Percentiles rank a stretch among this genome's conserved stretches.
phyloP scores from a whole-genome alignment of 805 yeast genomes.

The Ogataea angusta region DNA sequence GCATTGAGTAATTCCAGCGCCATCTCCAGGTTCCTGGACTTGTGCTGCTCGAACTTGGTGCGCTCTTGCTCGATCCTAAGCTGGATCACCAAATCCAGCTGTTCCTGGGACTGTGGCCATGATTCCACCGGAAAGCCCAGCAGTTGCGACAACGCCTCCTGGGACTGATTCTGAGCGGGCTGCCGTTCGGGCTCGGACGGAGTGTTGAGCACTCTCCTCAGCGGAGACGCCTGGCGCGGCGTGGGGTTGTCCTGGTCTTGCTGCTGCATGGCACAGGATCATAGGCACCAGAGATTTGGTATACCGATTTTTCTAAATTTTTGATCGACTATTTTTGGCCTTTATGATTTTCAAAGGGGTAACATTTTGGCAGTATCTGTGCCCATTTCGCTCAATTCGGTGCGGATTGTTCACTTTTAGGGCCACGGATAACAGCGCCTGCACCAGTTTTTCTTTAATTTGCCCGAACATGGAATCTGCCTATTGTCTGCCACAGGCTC shows the following conservation, averaged over 20 bases:
- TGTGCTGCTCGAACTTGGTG: constrained; percentile 37
- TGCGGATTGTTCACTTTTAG: background rate
- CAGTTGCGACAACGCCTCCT: constrained; percentile 9
- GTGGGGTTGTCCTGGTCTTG: constrained; percentile 8
- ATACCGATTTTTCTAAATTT: background rate
- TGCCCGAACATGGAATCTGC: background rate
- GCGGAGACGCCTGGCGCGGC: constrained; percentile 16
- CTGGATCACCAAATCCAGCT: constrained; percentile 36
- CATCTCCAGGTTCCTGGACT: constrained; percentile 32
- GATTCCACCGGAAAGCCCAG: constrained; percentile 13
- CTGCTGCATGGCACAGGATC: constrained; percentile 11
- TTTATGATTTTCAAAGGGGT: constrained; percentile 8
- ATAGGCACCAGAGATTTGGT: constrained; percentile 1
- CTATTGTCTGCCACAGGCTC: constrained; percentile 2
- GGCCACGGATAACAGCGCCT: constrained; percentile 1
- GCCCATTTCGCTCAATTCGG: constrained; percentile 1
- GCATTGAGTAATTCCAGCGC: constrained; percentile 38
- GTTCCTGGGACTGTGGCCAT: constrained; percentile 36
- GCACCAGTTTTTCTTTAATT: constrained; percentile 1
- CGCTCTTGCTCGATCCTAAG: constrained; percentile 42
- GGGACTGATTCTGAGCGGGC: background rate
- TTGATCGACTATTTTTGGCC: background rate
- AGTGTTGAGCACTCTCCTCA: constrained; percentile 11
- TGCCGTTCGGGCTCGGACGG: constrained; percentile 1
- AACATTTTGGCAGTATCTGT: constrained; percentile 1